A percentile compares a stretch with the other conserved stretches of the same genome.
phyloP scores from a whole-genome alignment of 176 grass and related monocot genomes.

The Leersia perrieri region DNA sequence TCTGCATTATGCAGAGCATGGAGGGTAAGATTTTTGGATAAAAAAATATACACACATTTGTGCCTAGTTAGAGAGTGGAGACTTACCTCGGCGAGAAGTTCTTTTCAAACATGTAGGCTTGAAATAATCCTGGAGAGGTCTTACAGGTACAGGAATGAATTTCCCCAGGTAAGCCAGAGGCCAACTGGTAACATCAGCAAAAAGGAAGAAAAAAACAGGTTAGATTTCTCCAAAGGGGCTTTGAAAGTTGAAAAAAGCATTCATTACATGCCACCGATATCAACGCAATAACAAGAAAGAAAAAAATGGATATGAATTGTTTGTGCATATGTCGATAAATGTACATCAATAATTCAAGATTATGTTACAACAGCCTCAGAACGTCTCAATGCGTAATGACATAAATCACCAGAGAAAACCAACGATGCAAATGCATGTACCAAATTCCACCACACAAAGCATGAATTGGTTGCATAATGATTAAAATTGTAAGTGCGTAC shows the following conservation, averaged over 20 bases:
- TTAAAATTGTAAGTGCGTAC: conserved; percentile 38
- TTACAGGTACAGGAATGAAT: conserved; percentile 75
- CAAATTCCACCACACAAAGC: not conserved
- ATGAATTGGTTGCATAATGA: not conserved
- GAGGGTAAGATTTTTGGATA: not conserved
- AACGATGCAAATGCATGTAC: not conserved
- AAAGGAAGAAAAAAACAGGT: not conserved
- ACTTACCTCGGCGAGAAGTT: conserved; percentile 48
- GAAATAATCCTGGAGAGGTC: conserved; percentile 57
- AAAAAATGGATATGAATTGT: not conserved
- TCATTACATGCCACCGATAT: not conserved
- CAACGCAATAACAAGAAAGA: not conserved
- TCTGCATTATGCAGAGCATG: conserved; percentile 17
- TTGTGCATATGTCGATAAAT: not conserved
- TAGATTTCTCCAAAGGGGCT: not conserved
- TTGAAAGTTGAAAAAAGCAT: not conserved
- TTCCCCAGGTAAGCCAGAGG: conserved; percentile 75
- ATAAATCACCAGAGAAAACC: not conserved
- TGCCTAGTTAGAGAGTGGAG: not conserved
- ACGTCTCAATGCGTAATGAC: not conserved
- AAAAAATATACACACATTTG: not conserved
- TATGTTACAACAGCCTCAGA: not conserved
- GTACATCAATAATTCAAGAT: not conserved
- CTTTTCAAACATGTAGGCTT: conserved; percentile 25
- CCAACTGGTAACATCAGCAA: conserved; percentile 67